Evolutionary conservation across 306 rosid genomes (phyloP), one percentile per base, ranked within the genome.

Genomic region (Pterocarpus macrocarpus): DNA sequence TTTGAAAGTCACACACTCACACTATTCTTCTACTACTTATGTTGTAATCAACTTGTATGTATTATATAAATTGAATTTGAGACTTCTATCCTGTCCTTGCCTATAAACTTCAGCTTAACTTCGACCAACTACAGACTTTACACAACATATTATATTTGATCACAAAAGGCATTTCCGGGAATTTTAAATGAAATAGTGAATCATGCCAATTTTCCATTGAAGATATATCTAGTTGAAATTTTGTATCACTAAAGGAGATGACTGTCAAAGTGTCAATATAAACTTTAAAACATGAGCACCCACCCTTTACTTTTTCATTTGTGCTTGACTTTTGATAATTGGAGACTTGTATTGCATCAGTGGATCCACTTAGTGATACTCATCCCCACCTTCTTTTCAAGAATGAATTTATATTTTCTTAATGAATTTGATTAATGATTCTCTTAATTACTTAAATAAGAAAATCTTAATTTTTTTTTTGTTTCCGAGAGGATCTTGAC

Each of bases 361-460:
- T 85, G 81, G 76, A 87, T 84, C 92, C 92, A 88, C 91, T 88
- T 81, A 66, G 73, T 64, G 80, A 78, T 62, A 76, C 85, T 74
- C 84, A 64, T 70, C 82, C 88, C 88, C 80, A 77, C 82, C 71
- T 65, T 79, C 61, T 77, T 78, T 80, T 78, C 86, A 87, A 78
- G 56, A 72, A 64, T 47, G 52, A 53, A 53, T 78, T 55, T 64
- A 56, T 78, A 64, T 78, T 33, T 32, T 71, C 65, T 71, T 64
- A 75, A 71, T 78, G 50, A 72, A 55, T 55, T 28, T 58, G 14
- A n/a, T 13, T 70, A 70, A 77, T 50, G 64, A 35, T 39, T 43
- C 16, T 65, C 38, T 77, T 64, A 53, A 33, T 69, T 36, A 64
- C 36, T 82, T 58, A 1, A 57, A 75, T 22, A 75, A 45, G 22